Percentiles rank a stretch among this genome's conserved stretches.
Evolutionary conservation across 805 yeast genomes (phyloP).

Genomic region (Hanseniaspora meyeri): DNA sequence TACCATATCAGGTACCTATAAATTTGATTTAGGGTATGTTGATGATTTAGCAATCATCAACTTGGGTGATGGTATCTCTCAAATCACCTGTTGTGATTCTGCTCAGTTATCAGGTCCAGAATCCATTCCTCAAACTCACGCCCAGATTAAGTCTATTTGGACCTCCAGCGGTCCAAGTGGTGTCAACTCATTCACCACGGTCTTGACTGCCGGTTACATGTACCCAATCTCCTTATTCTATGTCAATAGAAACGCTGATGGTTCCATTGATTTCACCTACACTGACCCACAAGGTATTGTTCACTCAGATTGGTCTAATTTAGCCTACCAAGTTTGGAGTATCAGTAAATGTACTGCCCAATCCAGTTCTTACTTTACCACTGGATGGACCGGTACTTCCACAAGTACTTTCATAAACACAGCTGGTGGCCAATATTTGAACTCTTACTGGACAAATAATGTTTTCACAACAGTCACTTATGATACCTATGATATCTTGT

Average conservation of each 20-base stretch:
- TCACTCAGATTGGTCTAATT: slow-evolving; percentile 16
- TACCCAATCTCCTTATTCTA: slow-evolving; percentile 25
- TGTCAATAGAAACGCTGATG: slow-evolving; percentile 18
- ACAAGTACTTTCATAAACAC: slow-evolving; percentile 10
- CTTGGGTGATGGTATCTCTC: slow-evolving; percentile 13
- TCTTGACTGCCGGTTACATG: slow-evolving; percentile 21
- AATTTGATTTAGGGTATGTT: slow-evolving; percentile 8
- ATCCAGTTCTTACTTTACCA: slow-evolving; percentile 10
- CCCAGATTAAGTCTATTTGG: slow-evolving; percentile 13
- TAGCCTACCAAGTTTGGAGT: slow-evolving; percentile 16
- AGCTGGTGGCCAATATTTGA: slow-evolving; percentile 3
- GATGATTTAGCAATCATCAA: slow-evolving; percentile 13
- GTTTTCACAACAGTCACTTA: background rate
- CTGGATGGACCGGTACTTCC: slow-evolving; percentile 12
- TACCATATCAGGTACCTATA: slow-evolving; percentile 10
- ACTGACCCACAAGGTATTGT: slow-evolving; percentile 18
- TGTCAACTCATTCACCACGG: slow-evolving; percentile 13
- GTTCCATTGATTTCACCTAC: slow-evolving; percentile 16
- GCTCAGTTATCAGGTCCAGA: slow-evolving; percentile 2
- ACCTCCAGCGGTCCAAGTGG: slow-evolving; percentile 10
- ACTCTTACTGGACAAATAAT: background rate
- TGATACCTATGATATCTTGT: background rate
- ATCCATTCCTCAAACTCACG: slow-evolving; percentile 6
- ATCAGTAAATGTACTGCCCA: slow-evolving; percentile 4
- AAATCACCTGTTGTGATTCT: slow-evolving; percentile 6